Evolutionary conservation across 2,329 filamentous ascomycete species (phyloP).

Genomic region (Colletotrichum eleusines): DNA sequence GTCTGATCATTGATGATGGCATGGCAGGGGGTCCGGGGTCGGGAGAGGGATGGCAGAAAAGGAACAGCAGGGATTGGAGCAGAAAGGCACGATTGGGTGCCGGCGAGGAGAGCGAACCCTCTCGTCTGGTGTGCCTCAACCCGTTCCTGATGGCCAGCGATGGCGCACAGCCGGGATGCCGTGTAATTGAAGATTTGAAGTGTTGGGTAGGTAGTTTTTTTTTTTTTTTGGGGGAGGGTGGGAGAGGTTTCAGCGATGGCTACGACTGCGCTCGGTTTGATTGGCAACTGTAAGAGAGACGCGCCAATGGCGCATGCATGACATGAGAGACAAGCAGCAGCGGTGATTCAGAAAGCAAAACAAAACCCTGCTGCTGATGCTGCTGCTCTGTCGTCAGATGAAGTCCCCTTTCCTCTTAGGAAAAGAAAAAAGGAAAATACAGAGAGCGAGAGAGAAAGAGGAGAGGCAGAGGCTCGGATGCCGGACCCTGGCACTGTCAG

Average conservation of each 20-base stretch:
- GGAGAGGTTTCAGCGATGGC: background rate
- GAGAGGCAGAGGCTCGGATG: background rate
- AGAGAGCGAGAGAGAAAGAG: background rate
- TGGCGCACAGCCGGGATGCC: background rate
- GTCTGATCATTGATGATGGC: constrained; percentile 25
- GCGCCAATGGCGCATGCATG: constrained; percentile 8
- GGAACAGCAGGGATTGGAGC: background rate
- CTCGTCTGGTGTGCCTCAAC: constrained; percentile 1
- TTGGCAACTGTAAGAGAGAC: constrained; percentile 3
- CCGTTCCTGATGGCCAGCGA: background rate
- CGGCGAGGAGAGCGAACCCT: constrained; percentile 5
- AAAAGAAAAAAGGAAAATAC: too few species aligned
- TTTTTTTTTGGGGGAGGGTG: background rate
- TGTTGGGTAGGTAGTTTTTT: too few species aligned
- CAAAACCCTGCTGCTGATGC: background rate
- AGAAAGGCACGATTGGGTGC: background rate
- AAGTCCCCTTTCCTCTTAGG: too few species aligned
- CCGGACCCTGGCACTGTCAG: background rate
- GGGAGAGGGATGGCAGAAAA: background rate
- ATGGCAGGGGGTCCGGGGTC: constrained; percentile 25
- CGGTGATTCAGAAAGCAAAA: background rate
- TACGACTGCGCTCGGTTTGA: background rate
- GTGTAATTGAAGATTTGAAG: constrained; percentile 20
- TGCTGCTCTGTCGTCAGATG: background rate
- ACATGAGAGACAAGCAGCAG: constrained; percentile 1